A percentile compares a stretch with the other conserved stretches of the same genome.
phyloP scores from a whole-genome alignment of 2,329 filamentous ascomycete genomes.

The Talaromyces rugulosus region DNA sequence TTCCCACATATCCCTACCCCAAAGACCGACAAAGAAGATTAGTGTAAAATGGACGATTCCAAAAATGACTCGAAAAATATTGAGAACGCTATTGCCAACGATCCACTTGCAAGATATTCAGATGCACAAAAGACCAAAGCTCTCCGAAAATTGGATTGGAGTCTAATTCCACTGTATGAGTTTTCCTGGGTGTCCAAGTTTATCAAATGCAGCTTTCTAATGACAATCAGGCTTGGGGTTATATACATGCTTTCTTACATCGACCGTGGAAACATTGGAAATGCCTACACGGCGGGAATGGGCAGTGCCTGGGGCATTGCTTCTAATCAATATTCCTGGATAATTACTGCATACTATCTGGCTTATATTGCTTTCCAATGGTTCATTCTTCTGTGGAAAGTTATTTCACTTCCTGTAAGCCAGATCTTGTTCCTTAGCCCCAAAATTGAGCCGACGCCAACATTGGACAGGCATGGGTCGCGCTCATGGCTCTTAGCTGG shows the following conservation, averaged over 20 bases:
- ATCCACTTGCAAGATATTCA: neutral
- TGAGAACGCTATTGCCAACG: neutral
- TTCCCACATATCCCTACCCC: too few relatives aligned
- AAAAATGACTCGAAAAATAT: too few relatives aligned
- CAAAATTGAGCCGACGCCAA: neutral
- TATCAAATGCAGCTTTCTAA: too few relatives aligned
- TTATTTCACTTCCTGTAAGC: neutral
- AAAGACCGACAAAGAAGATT: too few relatives aligned
- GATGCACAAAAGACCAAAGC: neutral
- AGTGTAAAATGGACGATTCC: too few relatives aligned
- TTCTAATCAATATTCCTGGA: constrained; percentile 10
- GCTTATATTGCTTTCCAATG: constrained; percentile 11
- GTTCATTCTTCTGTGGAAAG: constrained; percentile 5
- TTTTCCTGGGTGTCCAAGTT: too few relatives aligned
- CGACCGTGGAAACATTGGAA: constrained; percentile 9
- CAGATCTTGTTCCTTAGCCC: neutral
- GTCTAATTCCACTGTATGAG: neutral
- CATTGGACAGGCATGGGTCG: constrained; percentile 5
- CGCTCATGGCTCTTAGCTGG: constrained; percentile 9
- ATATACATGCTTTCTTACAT: too few relatives aligned
- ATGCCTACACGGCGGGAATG: constrained; percentile 12
- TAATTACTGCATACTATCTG: constrained; percentile 9
- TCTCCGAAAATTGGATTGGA: constrained; percentile 1
- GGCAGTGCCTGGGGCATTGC: constrained; percentile 6
- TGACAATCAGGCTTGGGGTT: too few relatives aligned